Evolutionary conservation across 495 filamentous ascomycete genomes (phyloP).

Genomic region (Hypoxylon fuscum): DNA sequence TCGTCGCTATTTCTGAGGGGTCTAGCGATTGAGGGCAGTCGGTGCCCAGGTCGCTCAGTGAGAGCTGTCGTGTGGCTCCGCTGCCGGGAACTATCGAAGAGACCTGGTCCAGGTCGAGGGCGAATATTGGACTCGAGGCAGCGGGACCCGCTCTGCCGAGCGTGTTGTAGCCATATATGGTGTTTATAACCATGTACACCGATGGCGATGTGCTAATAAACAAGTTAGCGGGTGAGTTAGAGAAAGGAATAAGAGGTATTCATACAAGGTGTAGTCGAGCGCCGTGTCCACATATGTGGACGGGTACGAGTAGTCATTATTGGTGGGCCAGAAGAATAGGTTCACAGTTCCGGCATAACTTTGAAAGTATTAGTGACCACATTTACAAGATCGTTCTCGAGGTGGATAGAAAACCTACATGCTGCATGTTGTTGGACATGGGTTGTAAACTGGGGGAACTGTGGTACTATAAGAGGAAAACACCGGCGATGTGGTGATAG

Average conservation of each 20-base stretch:
- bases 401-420: slow-evolving; percentile 36
- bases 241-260: slow-evolving; percentile 2
- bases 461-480: slow-evolving; percentile 1
- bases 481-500: not conserved
- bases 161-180: slow-evolving; percentile 42
- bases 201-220: slow-evolving; percentile 48
- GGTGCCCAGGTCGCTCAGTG: slow-evolving; percentile 44
- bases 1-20: slow-evolving; percentile 40
- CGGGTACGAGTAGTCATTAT: slow-evolving; percentile 45
- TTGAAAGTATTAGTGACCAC: not conserved
- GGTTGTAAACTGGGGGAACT: slow-evolving; percentile 33
- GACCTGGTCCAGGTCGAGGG: slow-evolving; percentile 40
- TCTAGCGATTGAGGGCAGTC: slow-evolving; percentile 39
- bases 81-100: slow-evolving; percentile 36
- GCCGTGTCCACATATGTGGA: slow-evolving; percentile 42
- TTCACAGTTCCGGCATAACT: slow-evolving; percentile 46
- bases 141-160: slow-evolving; percentile 30
- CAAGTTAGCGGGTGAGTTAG: slow-evolving; percentile 1
- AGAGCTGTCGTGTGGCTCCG: slow-evolving; percentile 40
- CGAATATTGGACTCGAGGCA: slow-evolving; percentile 38
- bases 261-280: slow-evolving; percentile 50
- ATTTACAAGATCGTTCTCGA: not conserved
- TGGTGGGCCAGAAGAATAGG: slow-evolving; percentile 50
- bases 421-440: slow-evolving; percentile 45
- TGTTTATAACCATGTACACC: slow-evolving; percentile 49